Base-by-base conservation (phyloP, 2,329 filamentous ascomycete species). In the Macrophomina pseudophaseolina region DNA sequence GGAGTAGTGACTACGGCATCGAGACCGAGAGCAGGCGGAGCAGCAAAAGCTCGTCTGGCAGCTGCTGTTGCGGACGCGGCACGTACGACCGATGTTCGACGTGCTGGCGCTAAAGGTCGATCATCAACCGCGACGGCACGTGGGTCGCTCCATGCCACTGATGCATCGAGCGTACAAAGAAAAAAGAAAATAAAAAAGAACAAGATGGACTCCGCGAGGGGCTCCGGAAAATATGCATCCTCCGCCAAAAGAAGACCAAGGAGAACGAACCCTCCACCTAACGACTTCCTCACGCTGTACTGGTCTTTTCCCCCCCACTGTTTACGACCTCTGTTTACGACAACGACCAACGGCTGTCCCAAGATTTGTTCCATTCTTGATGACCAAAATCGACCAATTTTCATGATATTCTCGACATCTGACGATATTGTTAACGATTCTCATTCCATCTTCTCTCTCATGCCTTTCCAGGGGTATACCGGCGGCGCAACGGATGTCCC, bases 1-100 rank as follows among this genome's bases (percentile, higher is more conserved):
- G 79, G 51, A 83, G 79, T 72, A 77, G 77, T 40, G 82, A 82
- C 59, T 80, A 78, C 67, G 81, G 80, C 23, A 77, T 82, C 30
- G 81, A 83, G 53, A 67, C 72, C 35, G 73, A 73, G 18, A 67
- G 72, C 33, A 65, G 68, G 30, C 71, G 71, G 33, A 71, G 74
- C 32, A 79, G 77, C 71, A 79, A 78, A 62, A 74, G 74, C 12
- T 75, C 74, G 5, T 53, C 66, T 6, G 48, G 48, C 44, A 74
- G 68, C 64, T 79, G 76, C 71, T 76, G 70, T 60, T 79, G 77
- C 67, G 76, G 77, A 33, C 75, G 80, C 16, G 79, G 77, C 28
- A 60, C 56, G 16, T 60, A 60, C 40, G 56, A 60, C 11, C 28
- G 40, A 4, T 60, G 56, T 7, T 60, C 56, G 56, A 60, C 56